phyloP scores from a whole-genome alignment of 176 grass and related monocot genomes.

The Triticum monococcum region DNA sequence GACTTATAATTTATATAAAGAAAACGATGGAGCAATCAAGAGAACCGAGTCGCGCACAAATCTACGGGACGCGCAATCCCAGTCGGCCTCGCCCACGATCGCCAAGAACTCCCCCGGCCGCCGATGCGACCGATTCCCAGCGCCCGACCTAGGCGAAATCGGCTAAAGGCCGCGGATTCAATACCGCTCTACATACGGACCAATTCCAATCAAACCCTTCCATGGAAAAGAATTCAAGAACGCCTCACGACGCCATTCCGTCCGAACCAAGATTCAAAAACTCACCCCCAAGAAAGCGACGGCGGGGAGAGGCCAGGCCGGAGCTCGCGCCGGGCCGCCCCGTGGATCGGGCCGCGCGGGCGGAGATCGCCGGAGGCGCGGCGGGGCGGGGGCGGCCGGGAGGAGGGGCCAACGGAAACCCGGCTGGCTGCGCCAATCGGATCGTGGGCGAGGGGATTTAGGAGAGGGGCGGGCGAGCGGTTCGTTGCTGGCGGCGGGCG shows the following conservation, averaged over 20 bases:
- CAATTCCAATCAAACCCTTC: too few species aligned
- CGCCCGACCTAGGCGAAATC: conserved; percentile 16
- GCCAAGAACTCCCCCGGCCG: not conserved
- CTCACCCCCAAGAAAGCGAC: conserved; percentile 8
- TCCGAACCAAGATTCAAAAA: not conserved
- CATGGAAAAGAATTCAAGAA: not conserved
- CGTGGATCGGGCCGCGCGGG: not conserved
- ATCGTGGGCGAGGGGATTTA: conserved; percentile 17
- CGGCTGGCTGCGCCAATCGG: not conserved
- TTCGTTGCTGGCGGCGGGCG: too few species aligned
- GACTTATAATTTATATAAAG: not conserved
- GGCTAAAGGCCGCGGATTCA: not conserved
- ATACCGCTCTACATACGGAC: too few species aligned
- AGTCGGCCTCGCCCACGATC: not conserved
- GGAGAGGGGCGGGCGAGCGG: not conserved
- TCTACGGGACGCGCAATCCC: not conserved
- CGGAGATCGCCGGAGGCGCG: not conserved
- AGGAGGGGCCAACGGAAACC: not conserved
- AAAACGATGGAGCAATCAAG: not conserved
- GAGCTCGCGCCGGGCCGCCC: not conserved
- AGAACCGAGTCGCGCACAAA: not conserved
- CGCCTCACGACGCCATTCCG: not conserved
- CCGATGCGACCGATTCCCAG: not conserved
- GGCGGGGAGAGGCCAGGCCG: not conserved
- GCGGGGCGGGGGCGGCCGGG: not conserved